Percentiles rank a stretch among this genome's conserved stretches.
phyloP scores from a whole-genome alignment of 345 rosid genomes.

The Salix suchowensis region DNA sequence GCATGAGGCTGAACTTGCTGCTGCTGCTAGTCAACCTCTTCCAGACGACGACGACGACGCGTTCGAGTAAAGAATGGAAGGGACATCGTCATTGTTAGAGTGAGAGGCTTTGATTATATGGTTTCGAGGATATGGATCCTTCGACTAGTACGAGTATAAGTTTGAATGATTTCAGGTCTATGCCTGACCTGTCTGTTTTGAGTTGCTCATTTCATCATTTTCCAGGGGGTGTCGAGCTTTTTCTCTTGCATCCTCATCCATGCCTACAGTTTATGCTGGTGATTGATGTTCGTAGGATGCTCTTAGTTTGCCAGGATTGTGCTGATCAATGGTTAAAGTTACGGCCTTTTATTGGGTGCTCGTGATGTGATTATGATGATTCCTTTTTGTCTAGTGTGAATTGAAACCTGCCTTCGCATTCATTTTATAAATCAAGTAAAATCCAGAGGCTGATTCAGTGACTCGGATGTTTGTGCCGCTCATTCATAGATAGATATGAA shows the following conservation, averaged over 20 bases:
- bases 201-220: slow-evolving; percentile 5
- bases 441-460: too few relatives aligned
- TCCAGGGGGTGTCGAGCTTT: not conserved
- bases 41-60: slow-evolving; percentile 69
- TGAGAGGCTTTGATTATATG: not conserved
- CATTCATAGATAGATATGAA: too few relatives aligned
- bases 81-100: not conserved
- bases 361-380: too few relatives aligned
- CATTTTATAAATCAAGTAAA: too few relatives aligned
- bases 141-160: not conserved
- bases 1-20: slow-evolving; percentile 72
- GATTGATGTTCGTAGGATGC: slow-evolving; percentile 1
- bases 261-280: not conserved
- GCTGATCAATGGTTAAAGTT: too few relatives aligned
- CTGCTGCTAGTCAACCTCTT: slow-evolving; percentile 75
- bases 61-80: slow-evolving; percentile 41
- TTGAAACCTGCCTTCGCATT: too few relatives aligned
- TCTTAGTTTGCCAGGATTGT: not conserved
- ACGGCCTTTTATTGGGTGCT: too few relatives aligned
- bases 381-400: too few relatives aligned
- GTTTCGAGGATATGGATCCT: slow-evolving; percentile 10
- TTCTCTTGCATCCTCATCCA: not conserved
- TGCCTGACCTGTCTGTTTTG: slow-evolving; percentile 1
- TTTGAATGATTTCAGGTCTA: slow-evolving; percentile 3
- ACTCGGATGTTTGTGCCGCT: too few relatives aligned